A percentile compares a stretch with the other conserved stretches of the same genome.
Conservation (phyloP, 2,329 filamentous ascomycete species). For the Venturia asperata region DNA sequence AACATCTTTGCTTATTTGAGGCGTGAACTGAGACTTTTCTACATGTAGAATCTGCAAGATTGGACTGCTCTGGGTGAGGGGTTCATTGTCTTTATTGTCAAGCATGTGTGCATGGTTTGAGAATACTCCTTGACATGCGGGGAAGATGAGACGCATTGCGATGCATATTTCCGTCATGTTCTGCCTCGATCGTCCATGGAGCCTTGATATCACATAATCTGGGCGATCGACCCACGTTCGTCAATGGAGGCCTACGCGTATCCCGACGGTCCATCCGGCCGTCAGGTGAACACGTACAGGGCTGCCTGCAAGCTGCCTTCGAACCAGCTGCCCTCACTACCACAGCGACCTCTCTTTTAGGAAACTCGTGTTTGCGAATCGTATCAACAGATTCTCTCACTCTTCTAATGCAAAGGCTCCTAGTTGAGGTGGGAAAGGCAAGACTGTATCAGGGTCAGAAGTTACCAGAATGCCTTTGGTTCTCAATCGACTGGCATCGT, state of each 20-base stretch:
- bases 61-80: neutral
- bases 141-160: neutral
- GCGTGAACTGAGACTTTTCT: neutral
- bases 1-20: neutral
- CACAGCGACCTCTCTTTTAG: neutral
- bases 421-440: neutral
- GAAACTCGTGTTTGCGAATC: neutral
- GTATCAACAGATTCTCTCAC: neutral
- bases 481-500: neutral
- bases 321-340: neutral
- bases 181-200: neutral
- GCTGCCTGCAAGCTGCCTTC: neutral
- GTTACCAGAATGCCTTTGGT: neutral
- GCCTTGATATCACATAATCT: neutral
- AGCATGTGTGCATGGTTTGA: neutral
- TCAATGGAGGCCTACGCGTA: neutral
- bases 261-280: neutral
- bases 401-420: neutral
- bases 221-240: neutral
- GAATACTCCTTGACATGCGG: neutral
- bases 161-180: neutral
- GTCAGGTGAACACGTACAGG: neutral
- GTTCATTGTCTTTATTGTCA: neutral
- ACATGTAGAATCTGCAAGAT: neutral
- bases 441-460: neutral